Percentiles rank a stretch among this genome's conserved stretches.
These are phyloP conservation scores for Phaeosphaeriaceae sp. DNA, from an alignment of 2,329 filamentous ascomycete species.

Conservation along the genomic window DNA sequence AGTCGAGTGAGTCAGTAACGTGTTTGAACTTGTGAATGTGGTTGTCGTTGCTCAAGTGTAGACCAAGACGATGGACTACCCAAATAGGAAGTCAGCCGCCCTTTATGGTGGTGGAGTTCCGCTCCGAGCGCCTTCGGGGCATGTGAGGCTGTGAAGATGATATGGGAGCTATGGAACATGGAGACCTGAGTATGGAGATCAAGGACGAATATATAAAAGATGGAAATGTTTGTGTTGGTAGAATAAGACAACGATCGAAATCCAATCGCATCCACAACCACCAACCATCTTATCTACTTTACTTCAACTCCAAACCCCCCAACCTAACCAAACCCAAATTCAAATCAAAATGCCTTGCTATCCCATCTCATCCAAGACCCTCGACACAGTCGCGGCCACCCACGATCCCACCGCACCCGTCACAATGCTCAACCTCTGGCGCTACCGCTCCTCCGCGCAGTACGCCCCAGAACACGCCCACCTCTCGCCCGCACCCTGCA, in stretches of 20 bases:
- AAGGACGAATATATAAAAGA: not conserved
- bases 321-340: not conserved
- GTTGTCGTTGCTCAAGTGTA: not conserved
- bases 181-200: too few species aligned
- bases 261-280: too few species aligned
- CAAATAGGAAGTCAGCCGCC: not conserved
- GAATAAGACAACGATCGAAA: not conserved
- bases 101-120: not conserved
- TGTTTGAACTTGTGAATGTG: not conserved
- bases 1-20: too few species aligned
- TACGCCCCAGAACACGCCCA: conserved; percentile 15
- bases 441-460: conserved; percentile 7
- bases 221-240: not conserved
- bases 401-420: conserved; percentile 19
- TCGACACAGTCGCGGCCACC: not conserved
- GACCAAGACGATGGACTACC: not conserved
- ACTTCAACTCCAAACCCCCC: too few species aligned
- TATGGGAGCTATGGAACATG: too few species aligned
- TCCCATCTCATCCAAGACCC: not conserved
- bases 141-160: too few species aligned
- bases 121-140: not conserved
- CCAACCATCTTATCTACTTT: too few species aligned
- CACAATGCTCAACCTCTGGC: conserved; percentile 28
- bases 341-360: not conserved
- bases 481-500: conserved; percentile 14